Evolutionary conservation across 495 filamentous ascomycete genomes (phyloP).

Genomic region (Penicillium manginii): DNA sequence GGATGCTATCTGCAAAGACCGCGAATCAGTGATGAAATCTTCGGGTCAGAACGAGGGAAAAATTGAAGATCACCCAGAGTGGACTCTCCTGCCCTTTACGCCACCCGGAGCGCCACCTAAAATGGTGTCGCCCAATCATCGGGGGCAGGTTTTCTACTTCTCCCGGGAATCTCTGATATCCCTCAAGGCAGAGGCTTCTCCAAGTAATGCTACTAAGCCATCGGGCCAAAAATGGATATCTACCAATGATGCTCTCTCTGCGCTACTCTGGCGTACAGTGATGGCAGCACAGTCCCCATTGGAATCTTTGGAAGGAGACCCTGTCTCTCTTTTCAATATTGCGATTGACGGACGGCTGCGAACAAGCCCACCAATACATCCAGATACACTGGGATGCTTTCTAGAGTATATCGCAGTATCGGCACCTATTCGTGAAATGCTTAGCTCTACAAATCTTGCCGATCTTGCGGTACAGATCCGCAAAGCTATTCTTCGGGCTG

Average conservation of each 20-base stretch:
- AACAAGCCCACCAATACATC: conserved; percentile 34
- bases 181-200: conserved; percentile 39
- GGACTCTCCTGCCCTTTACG: conserved; percentile 34
- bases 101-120: conserved; percentile 35
- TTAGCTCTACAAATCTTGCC: conserved; percentile 19
- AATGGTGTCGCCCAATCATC: conserved; percentile 32
- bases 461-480: conserved; percentile 37
- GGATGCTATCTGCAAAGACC: conserved; percentile 22
- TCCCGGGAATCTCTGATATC: conserved; percentile 28
- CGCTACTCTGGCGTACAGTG: conserved; percentile 44
- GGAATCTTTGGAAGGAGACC: conserved; percentile 31
- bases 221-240: conserved; percentile 35
- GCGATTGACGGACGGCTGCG: conserved; percentile 38
- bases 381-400: conserved; percentile 36
- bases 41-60: conserved; percentile 28
- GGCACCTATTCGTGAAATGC: conserved; percentile 19
- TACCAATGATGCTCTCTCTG: conserved; percentile 46
- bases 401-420: conserved; percentile 31
- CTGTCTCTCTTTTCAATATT: conserved; percentile 36
- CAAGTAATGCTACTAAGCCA: conserved; percentile 29
- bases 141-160: conserved; percentile 37
- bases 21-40: conserved; percentile 31
- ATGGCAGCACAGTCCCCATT: conserved; percentile 38
- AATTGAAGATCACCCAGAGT: conserved; percentile 37
- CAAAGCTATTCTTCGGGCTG: conserved; percentile 32